phyloP scores from a whole-genome alignment of 2,329 filamentous ascomycete genomes.

The Corinectria fuckeliana region DNA sequence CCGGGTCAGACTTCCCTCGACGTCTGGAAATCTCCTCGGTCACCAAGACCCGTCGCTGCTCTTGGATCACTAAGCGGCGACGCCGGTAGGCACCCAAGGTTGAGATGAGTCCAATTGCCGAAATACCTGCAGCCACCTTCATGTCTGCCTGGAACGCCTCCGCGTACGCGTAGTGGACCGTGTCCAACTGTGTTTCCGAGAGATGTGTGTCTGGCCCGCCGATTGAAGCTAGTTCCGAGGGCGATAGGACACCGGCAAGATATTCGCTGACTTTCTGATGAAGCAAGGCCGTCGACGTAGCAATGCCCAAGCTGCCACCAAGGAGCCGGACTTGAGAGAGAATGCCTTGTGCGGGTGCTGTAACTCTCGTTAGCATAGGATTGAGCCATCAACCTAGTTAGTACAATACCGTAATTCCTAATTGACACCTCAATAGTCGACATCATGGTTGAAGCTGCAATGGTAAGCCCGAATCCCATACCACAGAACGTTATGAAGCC shows the following conservation, averaged over 20 bases:
- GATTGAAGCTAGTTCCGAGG: slow-evolving; percentile 39
- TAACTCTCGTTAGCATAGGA: slow-evolving; percentile 18
- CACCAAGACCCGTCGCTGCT: slow-evolving; percentile 30
- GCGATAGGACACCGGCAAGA: slow-evolving; percentile 38
- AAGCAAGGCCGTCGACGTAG: slow-evolving; percentile 57
- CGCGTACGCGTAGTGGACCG: slow-evolving; percentile 49
- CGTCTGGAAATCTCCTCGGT: slow-evolving; percentile 25
- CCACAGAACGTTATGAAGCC: slow-evolving; percentile 60
- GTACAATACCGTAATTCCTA: slow-evolving; percentile 52
- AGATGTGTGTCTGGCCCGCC: slow-evolving; percentile 33
- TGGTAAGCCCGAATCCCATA: slow-evolving; percentile 58
- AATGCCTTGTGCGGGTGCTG: slow-evolving; percentile 60
- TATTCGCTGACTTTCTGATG: slow-evolving; percentile 38
- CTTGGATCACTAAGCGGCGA: slow-evolving; percentile 18
- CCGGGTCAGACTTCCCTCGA: slow-evolving; percentile 6
- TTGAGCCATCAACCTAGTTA: neutral
- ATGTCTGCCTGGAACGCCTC: slow-evolving; percentile 55
- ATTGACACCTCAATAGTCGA: slow-evolving; percentile 50
- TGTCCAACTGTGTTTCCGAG: slow-evolving; percentile 37
- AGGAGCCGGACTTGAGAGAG: slow-evolving; percentile 58
- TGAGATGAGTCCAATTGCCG: slow-evolving; percentile 48
- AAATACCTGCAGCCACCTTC: slow-evolving; percentile 51
- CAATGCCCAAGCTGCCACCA: slow-evolving; percentile 62
- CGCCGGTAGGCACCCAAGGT: slow-evolving; percentile 49
- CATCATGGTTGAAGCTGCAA: slow-evolving; percentile 55